Evolutionary conservation across 257 asterid genomes (phyloP), one percentile per base, ranked within the genome.

Genomic region (Striga asiatica): DNA sequence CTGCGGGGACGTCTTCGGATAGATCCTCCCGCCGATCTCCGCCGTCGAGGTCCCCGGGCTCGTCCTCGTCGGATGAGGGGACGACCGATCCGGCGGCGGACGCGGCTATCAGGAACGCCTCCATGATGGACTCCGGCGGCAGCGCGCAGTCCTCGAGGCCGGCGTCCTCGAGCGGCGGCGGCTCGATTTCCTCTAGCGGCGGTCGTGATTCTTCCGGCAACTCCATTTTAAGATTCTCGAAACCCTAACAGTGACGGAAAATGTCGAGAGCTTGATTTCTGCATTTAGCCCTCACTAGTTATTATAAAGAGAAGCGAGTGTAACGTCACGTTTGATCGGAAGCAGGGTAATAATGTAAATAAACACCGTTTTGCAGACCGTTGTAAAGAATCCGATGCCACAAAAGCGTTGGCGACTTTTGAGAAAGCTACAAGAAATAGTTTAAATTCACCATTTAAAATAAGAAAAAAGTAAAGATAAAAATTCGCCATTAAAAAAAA

Each of bases 131-230:
- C 19, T 82, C 95, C 43, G 89, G 89, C 65, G 95, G 93, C 52
- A 84, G 74, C 4, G 95, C 97, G 53, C 95, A 91, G 70, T 87
- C 94, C 69, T 91, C 95, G 42, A 87, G 92, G 52, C 98, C 98
- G 19, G 96, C 98, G 66, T 91, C 98, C 54, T 84, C 98, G 35
- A 80, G 79, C 10, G 71, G 71, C 31, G 98, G 98, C 50, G 98
- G 95, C 65, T 54, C 61, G 67, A 84, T 72, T 48, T 71, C 59
- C 28, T 54, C 83, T 2, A 87, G 38, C 6, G 77, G 60, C 17
- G 83, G 69, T 60, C 69, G 61, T 1, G 77, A 69, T 64, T 70
- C 80, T 6, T 61, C 28, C 0, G 79, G 41, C 11, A 73, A 64
- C 14, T 86, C 94, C 95, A 5, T 38, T n/a, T 6, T 34, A 8